Base-by-base conservation (phyloP, 176 grass and related monocot species). In the Lolium perenne region DNA sequence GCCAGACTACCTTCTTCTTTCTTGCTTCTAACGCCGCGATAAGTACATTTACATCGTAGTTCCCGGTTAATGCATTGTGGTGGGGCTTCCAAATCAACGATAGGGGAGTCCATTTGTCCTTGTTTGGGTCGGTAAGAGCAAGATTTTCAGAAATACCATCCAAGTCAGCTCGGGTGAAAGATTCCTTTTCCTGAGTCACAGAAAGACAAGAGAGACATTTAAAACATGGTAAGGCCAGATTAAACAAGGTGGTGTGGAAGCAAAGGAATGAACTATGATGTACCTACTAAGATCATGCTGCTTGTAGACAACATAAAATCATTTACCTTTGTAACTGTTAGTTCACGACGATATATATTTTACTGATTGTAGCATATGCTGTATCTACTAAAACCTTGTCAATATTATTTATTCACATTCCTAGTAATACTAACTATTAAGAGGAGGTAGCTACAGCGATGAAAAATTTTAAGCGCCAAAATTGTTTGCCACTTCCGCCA, bases 1-100 rank as follows among this genome's bases (percentile, higher is more conserved):
- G 92, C 92, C 97, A 96, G 66, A 96, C 16, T 15, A 98, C 84
- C 70, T 79, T 94, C 84, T 98, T 98, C 69, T 86, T 92, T 87
- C 56, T 84, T 45, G 84, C 35, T 78, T 99, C 94, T 46, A 99
- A 77, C 10, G 90, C 92, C 2, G 87, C 49, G 18, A 94, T 94
- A 59, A 99, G 90, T 74, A 99, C 97, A 86, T 96, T 98, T 41
- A 94, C 92, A 89, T 94, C 94, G 79, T 99, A 96, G 80, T 99
- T 99, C 74, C 97, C 92, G 43, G 94, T 94, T 57, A 99, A 54
- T 7, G 72, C 71, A 41, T 99, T 99, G 79, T 99, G 86, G 66
- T 96, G 97, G 50, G 97, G 94, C 83, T 86, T 98, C 82, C 93
- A 92, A 46, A 95, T 93, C 18, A 95, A 67, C 14, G 93, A 89